These are phyloP conservation scores for Phytophthora kernoviae DNA, from an alignment of 352 stramenopile genomes.

Conservation along the genomic window DNA sequence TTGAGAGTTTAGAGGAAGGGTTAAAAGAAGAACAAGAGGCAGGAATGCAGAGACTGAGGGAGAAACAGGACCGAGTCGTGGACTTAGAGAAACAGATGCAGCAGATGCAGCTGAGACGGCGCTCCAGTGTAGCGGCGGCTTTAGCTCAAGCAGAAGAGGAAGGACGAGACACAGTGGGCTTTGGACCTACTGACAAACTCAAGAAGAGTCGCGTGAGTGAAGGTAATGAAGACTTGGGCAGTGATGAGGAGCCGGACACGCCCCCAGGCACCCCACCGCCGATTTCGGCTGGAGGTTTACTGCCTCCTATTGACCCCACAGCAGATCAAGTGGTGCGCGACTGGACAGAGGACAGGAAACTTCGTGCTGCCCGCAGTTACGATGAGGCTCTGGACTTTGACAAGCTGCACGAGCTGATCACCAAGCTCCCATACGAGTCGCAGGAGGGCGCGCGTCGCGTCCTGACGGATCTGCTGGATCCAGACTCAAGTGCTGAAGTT, in stretches of 20 bases:
- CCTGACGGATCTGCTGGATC: conserved; percentile 55
- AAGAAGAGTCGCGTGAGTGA: conserved; percentile 35
- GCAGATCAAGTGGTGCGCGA: conserved; percentile 67
- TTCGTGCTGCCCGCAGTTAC: conserved; percentile 46
- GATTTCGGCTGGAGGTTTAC: conserved; percentile 56
- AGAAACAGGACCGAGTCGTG: conserved; percentile 76
- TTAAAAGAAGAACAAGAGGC: conserved; percentile 70
- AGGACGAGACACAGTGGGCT: conserved; percentile 40
- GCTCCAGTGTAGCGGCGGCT: conserved; percentile 54
- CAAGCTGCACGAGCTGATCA: conserved; percentile 51
- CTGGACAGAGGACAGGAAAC: conserved; percentile 70
- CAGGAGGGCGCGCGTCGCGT: conserved; percentile 70
- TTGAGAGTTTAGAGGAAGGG: conserved; percentile 55
- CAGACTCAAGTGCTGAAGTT: conserved; percentile 44
- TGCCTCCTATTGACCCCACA: conserved; percentile 57
- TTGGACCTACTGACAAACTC: conserved; percentile 48
- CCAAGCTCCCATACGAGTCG: conserved; percentile 70
- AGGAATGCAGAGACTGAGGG: conserved; percentile 62
- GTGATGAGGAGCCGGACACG: conserved; percentile 66
- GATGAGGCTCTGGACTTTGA: conserved; percentile 49
- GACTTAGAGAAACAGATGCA: conserved; percentile 68
- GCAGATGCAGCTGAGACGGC: conserved; percentile 58
- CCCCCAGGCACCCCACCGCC: conserved; percentile 77
- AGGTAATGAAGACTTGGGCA: conserved; percentile 33
- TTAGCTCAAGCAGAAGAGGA: conserved; percentile 44